Evolutionary conservation across 495 filamentous ascomycete genomes (phyloP), one percentile per base, ranked within the genome.

Genomic region (Paragyromitra xinjiangensis): DNA sequence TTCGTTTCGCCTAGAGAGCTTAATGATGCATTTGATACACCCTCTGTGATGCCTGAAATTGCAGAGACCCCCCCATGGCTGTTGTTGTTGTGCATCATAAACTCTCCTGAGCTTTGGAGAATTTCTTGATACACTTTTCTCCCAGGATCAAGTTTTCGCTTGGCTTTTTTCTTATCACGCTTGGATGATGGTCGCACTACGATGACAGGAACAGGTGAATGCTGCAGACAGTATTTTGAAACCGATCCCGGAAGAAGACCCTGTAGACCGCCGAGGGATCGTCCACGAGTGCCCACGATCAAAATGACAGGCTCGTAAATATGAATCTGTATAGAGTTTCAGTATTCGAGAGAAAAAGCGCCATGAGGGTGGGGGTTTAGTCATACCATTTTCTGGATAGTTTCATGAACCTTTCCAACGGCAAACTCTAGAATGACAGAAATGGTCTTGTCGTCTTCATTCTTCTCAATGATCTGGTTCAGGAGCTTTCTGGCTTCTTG

Each of bases 131-230:
- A 99, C 66, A 89, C 91, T 75, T 91, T 91, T 58, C 95, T 87
- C 42, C 83, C 86, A 6, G 94, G 93, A 74, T 98, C 93, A 56
- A 90, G 88, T 14, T 89, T 88, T 39, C 95, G 92, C 85, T 97
- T 97, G 74, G 88, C 88, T 83, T 97, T 97, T 84, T 96, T 97
- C 84, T 96, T 97, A 78, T 91, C 88, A 5, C 95, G 92, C 85
- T 98, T 97, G 65, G 93, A 90, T 34, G 91, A 92, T 61, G 95
- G 94, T 1, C 95, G 90, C 48, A 98, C 95, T 40, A 99, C 96
- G 45, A 98, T 93, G 1, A 98, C 95, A n/a, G 95, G 95, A 22
- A 99, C 92, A 0, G 95, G 95, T 7, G 93, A 97, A 83, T 97
- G 93, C 82, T 98, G 95, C 12, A 98, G 87, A 78, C 95, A 98